Conservation (phyloP, 73 alveolate species). For the Paramecium sonneborni region DNA sequence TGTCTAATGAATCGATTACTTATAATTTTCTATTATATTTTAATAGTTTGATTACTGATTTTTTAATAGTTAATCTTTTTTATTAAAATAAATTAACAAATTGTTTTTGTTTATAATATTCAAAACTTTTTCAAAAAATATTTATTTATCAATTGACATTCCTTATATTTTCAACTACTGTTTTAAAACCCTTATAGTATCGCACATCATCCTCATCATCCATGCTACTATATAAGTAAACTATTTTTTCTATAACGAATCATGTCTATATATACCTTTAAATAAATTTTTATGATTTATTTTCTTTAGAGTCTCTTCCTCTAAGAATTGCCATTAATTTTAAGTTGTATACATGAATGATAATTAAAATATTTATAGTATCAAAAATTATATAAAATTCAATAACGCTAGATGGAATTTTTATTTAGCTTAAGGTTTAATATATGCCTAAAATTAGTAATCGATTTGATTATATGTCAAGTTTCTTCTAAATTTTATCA, state of each 20-base stretch:
- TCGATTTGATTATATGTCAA: neutral
- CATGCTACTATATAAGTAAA: conserved; percentile 52
- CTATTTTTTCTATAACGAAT: conserved; percentile 2
- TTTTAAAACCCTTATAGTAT: neutral
- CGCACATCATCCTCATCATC: conserved; percentile 53
- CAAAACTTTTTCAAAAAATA: neutral
- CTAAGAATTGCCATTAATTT: conserved; percentile 46
- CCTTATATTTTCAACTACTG: neutral
- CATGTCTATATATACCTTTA: conserved; percentile 65
- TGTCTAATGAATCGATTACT: neutral
- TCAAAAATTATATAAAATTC: conserved; percentile 56
- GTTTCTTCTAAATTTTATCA: conserved; percentile 57
- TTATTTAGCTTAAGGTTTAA: conserved; percentile 59
- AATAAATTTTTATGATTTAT: conserved; percentile 43
- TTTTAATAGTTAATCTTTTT: neutral
- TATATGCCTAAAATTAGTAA: neutral
- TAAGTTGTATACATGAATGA: too few relatives aligned
- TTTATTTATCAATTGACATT: neutral
- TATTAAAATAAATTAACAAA: neutral
- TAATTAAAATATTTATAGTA: too few relatives aligned
- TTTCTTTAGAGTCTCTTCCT: conserved; percentile 14
- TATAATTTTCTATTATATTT: neutral
- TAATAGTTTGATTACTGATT: neutral
- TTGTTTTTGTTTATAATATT: neutral
- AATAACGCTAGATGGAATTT: neutral